phyloP scores from a whole-genome alignment of 768 basidiomycete species.

The Paxillus involutus region DNA sequence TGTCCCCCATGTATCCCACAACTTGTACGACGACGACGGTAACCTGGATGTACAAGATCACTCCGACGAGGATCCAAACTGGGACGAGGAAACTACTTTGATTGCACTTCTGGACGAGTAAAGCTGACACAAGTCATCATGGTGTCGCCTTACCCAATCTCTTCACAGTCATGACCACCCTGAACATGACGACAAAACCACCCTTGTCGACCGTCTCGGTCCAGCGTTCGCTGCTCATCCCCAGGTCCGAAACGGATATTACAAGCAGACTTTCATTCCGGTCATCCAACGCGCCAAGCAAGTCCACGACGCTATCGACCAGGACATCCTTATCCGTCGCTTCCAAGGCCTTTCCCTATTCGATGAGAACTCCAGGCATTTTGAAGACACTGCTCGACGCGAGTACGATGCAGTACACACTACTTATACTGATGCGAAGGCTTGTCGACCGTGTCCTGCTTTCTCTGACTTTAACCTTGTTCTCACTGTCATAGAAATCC shows the following conservation, averaged over 20 bases:
- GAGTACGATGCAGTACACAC: slow-evolving; percentile 44
- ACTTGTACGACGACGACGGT: slow-evolving; percentile 1
- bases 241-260: slow-evolving; percentile 25
- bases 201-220: slow-evolving; percentile 49
- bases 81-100: slow-evolving; percentile 30
- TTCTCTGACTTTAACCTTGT: slow-evolving; percentile 11
- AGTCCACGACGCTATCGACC: slow-evolving; percentile 35
- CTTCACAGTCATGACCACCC: slow-evolving; percentile 35
- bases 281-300: slow-evolving; percentile 34
- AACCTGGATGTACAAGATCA: not conserved
- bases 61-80: slow-evolving; percentile 9
- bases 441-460: slow-evolving; percentile 24
- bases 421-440: slow-evolving; percentile 43
- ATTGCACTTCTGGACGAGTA: slow-evolving; percentile 30
- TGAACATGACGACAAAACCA: slow-evolving; percentile 41
- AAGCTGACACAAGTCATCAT: not conserved
- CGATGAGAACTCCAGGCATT: slow-evolving; percentile 53
- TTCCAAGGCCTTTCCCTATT: slow-evolving; percentile 48
- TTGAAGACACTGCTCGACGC: slow-evolving; percentile 45
- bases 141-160: not conserved
- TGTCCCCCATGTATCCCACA: not conserved
- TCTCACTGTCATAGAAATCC: slow-evolving; percentile 34
- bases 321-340: slow-evolving; percentile 31
- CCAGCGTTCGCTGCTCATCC: slow-evolving; percentile 35
- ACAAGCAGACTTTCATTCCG: slow-evolving; percentile 35